Base-by-base conservation (phyloP, 768 basidiomycete genomes). In the Cytidiella melzeri region DNA sequence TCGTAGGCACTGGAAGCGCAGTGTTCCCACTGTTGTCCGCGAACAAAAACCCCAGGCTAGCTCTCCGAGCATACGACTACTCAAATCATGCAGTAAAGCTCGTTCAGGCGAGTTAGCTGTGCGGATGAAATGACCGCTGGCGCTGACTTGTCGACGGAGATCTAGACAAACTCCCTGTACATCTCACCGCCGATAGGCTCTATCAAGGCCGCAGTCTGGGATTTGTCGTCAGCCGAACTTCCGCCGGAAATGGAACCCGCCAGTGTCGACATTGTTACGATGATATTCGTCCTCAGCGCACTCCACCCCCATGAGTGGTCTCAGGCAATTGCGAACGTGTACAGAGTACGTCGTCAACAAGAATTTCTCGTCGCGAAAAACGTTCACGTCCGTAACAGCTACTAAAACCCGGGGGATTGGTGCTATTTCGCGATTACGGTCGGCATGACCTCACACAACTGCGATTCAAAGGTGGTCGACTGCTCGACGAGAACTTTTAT, bases 401-500 rank as follows among this genome's bases (percentile, higher is more conserved):
- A 60, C 74, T 99, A 3, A 97, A 92, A 69, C 94, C 92, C 0
- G 87, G 83, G 5, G 96, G 96, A 1, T 65, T 81, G 9, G 73
- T 95, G 5, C 71, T 96, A 5, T 74, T 98, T 51, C 83, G 96
- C 10, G 96, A 99, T 65, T 99, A 98, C 60, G 96, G 95, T 2
- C 80, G 95, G 21, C 77, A 97, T 61, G 95, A 99, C 62, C 79
- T 99, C 40, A 90, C 96, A 1, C 95, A 97, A 65, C 72, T 99
- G 40, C 77, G 96, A 9, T 96, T 99, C 74, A 96, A 92, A 66
- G 75, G 76, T 5, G 83, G 85, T 1, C 76, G 96, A 10, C 76
- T 98, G 48, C 77, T 98, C 10, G 88, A 92, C 38, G 92, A 94
- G 41, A 94, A 96, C 63, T 84, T 99, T 56, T 99, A 99, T 61